A percentile compares a stretch with the other conserved stretches of the same genome.
Conservation (phyloP, 495 filamentous ascomycete species). For the Daldinia caldariorum region DNA sequence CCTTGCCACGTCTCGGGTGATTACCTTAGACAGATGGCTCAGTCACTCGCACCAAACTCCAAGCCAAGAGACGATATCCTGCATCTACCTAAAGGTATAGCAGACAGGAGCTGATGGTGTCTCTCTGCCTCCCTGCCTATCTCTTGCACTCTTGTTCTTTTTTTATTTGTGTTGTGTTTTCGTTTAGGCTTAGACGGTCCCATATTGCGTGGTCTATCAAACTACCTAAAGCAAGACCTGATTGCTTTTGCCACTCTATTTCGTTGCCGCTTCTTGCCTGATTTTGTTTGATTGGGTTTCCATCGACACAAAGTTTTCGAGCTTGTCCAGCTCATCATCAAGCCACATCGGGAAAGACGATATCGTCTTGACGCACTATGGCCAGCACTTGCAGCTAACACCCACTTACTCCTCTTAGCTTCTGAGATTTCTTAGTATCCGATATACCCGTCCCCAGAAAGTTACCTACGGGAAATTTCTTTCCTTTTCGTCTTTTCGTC, state of each 20-base stretch:
- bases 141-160: no score
- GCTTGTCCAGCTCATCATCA: slow-evolving; percentile 44
- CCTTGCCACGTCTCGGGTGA: slow-evolving; percentile 47
- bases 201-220: slow-evolving; percentile 39
- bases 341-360: slow-evolving; percentile 49
- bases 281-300: slow-evolving; percentile 42
- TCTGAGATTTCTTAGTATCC: slow-evolving; percentile 34
- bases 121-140: no score
- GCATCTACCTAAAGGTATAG: slow-evolving; percentile 32
- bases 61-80: slow-evolving; percentile 33
- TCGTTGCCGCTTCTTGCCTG: slow-evolving; percentile 38
- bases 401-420: slow-evolving; percentile 33
- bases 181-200: slow-evolving; percentile 36
- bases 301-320: slow-evolving; percentile 34
- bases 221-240: slow-evolving; percentile 26
- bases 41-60: slow-evolving; percentile 34
- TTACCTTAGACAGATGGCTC: slow-evolving; percentile 42
- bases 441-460: slow-evolving; percentile 33
- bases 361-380: slow-evolving; percentile 42
- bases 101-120: slow-evolving; percentile 22
- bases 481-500: not conserved
- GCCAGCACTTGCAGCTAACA: slow-evolving; percentile 46
- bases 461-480: slow-evolving; percentile 31
- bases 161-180: not conserved
- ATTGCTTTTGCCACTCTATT: slow-evolving; percentile 42